Percentiles rank a stretch among this genome's conserved stretches.
These are phyloP conservation scores for Panicum hallii DNA, from an alignment of 202 grass and related monocot species.

Conservation along the genomic window DNA sequence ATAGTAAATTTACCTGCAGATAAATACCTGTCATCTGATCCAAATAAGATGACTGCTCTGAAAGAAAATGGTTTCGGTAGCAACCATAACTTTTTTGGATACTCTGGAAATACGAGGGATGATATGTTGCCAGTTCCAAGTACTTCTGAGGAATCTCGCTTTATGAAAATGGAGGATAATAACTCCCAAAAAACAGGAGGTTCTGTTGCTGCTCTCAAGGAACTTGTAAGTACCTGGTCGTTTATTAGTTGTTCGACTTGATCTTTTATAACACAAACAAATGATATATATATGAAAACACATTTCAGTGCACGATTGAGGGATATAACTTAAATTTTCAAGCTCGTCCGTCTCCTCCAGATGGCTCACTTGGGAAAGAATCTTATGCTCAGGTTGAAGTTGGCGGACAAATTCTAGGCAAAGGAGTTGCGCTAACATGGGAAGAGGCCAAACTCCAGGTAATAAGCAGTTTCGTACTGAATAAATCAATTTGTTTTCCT, in stretches of 20 bases:
- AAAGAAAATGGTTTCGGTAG: conserved; percentile 75
- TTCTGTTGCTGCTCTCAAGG: conserved; percentile 80
- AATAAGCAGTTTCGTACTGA: conserved; percentile 22
- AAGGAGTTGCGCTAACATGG: conserved; percentile 80
- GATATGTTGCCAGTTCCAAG: conserved; percentile 57
- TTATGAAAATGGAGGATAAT: conserved; percentile 49
- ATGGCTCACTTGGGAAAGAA: conserved; percentile 65
- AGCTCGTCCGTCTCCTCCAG: conserved; percentile 47
- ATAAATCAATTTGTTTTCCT: conserved; percentile 2
- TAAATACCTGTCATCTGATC: conserved; percentile 85
- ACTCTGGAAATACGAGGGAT: conserved; percentile 46
- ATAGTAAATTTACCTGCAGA: conserved; percentile 61
- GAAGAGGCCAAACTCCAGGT: conserved; percentile 93
- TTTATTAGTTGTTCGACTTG: conserved; percentile 46
- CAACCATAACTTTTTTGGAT: conserved; percentile 50
- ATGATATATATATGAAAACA: conserved; percentile 49
- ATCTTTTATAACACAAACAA: conserved; percentile 22
- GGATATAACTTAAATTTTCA: conserved; percentile 84
- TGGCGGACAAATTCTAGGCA: conserved; percentile 71
- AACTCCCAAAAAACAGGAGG: conserved; percentile 50
- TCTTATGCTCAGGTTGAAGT: conserved; percentile 82
- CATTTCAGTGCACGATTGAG: conserved; percentile 74
- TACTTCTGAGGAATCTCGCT: conserved; percentile 62
- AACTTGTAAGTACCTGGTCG: conserved; percentile 71
- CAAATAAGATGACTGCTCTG: conserved; percentile 53